These are phyloP conservation scores for Candida silvatica DNA, from an alignment of 805 yeast species.

Conservation along the genomic window DNA sequence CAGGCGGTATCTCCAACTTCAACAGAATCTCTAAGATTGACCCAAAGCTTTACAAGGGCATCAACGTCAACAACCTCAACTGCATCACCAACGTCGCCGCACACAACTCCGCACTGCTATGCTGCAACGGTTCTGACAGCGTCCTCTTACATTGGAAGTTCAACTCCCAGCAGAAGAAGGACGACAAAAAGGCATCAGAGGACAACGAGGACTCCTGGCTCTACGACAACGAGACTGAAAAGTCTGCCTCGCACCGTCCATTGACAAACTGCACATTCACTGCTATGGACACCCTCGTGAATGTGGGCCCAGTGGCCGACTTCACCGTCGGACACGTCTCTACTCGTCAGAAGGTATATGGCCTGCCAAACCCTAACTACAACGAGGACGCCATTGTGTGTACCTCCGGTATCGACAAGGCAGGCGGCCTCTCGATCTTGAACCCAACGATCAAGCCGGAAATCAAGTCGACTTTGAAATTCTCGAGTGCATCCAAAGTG, in stretches of 20 bases:
- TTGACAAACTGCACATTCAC: constrained; percentile 28
- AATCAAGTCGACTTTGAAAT: constrained; percentile 59
- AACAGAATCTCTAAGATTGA: constrained; percentile 16
- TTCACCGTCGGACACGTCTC: constrained; percentile 58
- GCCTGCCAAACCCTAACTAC: constrained; percentile 59
- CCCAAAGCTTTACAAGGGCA: constrained; percentile 12
- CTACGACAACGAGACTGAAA: constrained; percentile 27
- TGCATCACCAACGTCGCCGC: constrained; percentile 31
- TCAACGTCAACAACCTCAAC: constrained; percentile 27
- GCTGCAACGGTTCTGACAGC: constrained; percentile 54
- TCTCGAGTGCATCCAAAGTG: constrained; percentile 62
- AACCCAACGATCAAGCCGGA: constrained; percentile 63
- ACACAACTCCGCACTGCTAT: constrained; percentile 43
- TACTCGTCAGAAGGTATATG: constrained; percentile 44
- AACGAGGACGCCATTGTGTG: constrained; percentile 62
- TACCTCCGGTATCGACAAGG: constrained; percentile 53
- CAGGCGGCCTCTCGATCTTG: constrained; percentile 51
- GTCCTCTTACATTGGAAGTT: constrained; percentile 34
- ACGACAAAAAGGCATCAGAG: constrained; percentile 6
- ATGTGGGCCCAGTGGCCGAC: constrained; percentile 67
- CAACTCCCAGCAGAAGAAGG: constrained; percentile 16
- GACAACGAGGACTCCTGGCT: constrained; percentile 40
- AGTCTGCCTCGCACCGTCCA: constrained; percentile 7
- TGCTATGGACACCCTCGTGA: constrained; percentile 44
- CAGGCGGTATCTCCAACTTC: constrained; percentile 28